These are phyloP conservation scores for Mycena venus DNA, from an alignment of 768 basidiomycete genomes.

Conservation along the genomic window DNA sequence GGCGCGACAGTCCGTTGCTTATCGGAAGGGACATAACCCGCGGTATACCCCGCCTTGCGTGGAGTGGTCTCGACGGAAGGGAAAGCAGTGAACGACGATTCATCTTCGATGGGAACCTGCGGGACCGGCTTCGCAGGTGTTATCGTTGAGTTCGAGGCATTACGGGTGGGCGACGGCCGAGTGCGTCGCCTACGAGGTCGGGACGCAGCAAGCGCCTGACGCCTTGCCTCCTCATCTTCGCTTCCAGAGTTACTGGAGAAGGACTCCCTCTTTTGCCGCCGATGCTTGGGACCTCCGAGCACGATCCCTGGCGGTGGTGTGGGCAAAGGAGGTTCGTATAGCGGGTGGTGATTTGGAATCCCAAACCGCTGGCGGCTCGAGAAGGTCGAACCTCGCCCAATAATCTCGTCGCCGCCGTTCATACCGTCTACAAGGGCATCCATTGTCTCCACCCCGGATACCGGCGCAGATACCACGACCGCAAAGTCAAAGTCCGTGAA, in stretches of 20 bases:
- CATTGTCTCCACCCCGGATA: constrained; percentile 87
- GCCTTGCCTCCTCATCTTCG: constrained; percentile 60
- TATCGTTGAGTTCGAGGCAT: constrained; percentile 36
- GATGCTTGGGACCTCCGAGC: constrained; percentile 66
- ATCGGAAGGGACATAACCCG: constrained; percentile 42
- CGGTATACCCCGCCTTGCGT: constrained; percentile 17
- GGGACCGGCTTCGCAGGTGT: constrained; percentile 23
- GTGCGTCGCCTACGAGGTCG: constrained; percentile 49
- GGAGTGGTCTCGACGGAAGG: constrained; percentile 33
- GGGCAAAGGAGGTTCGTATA: constrained; percentile 87
- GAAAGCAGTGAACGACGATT: constrained; percentile 22
- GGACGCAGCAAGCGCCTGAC: constrained; percentile 41
- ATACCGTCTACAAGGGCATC: constrained; percentile 92
- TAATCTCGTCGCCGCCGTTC: constrained; percentile 80
- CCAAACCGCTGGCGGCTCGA: constrained; percentile 67
- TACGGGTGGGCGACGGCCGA: constrained; percentile 36
- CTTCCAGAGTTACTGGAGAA: constrained; percentile 66
- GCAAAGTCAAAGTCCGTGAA: constrained; percentile 70
- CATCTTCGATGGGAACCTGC: constrained; percentile 10
- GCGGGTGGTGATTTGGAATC: constrained; percentile 75
- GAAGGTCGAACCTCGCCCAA: constrained; percentile 52
- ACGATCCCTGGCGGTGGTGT: constrained; percentile 86
- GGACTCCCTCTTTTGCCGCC: constrained; percentile 47
- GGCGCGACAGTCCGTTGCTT: constrained; percentile 70
- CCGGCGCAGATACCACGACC: constrained; percentile 81